Percentiles rank a stretch among this genome's conserved stretches.
phyloP scores from a whole-genome alignment of 1,284 basidiomycete species.

The Porodaedalea pini region DNA sequence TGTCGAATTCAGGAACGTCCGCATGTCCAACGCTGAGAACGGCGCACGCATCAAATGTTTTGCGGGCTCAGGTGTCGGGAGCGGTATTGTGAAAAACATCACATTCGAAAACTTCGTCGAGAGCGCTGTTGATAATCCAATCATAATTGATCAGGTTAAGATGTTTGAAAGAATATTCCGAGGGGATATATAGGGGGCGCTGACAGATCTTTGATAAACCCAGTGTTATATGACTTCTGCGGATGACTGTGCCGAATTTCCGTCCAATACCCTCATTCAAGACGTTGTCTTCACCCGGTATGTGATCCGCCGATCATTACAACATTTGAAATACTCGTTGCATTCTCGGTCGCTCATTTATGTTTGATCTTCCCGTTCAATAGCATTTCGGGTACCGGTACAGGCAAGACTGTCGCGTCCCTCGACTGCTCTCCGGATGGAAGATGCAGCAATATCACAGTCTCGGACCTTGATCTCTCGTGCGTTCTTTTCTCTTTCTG shows the following conservation, averaged over 20 bases:
- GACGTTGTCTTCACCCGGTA: constrained; percentile 34
- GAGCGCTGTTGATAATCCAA: constrained; percentile 42
- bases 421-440: constrained; percentile 53
- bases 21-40: constrained; percentile 47
- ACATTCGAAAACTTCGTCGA: constrained; percentile 39
- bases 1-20: constrained; percentile 35
- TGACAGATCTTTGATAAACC: not conserved
- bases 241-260: constrained; percentile 44
- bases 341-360: not conserved
- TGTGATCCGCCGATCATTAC: not conserved
- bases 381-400: constrained; percentile 56
- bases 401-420: constrained; percentile 49
- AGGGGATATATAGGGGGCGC: not conserved
- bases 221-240: constrained; percentile 54
- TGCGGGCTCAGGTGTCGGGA: constrained; percentile 33
- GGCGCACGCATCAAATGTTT: constrained; percentile 51
- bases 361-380: constrained; percentile 19
- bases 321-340: not conserved
- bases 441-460: constrained; percentile 48
- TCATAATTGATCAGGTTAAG: constrained; percentile 37
- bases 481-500: constrained; percentile 23
- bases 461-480: constrained; percentile 42
- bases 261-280: constrained; percentile 46
- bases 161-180: not conserved
- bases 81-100: constrained; percentile 37